phyloP scores from a whole-genome alignment of 805 yeast species.

The Schwanniomyces yamadae region DNA sequence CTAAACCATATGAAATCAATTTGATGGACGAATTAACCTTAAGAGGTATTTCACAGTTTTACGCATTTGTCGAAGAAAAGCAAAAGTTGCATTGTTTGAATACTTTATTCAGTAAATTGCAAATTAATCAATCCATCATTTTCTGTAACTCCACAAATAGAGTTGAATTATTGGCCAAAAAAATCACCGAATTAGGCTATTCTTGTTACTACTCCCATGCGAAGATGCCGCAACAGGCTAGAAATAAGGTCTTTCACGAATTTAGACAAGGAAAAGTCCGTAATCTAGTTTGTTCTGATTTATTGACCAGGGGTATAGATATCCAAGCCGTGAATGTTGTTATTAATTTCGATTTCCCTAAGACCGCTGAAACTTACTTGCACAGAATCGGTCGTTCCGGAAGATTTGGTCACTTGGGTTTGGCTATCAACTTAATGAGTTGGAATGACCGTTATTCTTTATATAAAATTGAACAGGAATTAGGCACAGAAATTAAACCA shows the following conservation, averaged over 20 bases:
- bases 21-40: constrained; percentile 96
- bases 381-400: constrained; percentile 99
- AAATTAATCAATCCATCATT: constrained; percentile 93
- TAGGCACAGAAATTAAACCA: constrained; percentile 96
- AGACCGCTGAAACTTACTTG: constrained; percentile 93
- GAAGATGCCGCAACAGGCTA: constrained; percentile 93
- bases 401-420: constrained; percentile 96
- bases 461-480: constrained; percentile 93
- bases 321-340: constrained; percentile 98
- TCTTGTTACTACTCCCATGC: constrained; percentile 98
- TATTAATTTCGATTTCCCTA: constrained; percentile 97
- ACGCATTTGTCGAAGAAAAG: constrained; percentile 96
- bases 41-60: constrained; percentile 94
- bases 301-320: constrained; percentile 97
- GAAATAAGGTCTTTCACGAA: constrained; percentile 98
- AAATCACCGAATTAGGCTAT: constrained; percentile 93
- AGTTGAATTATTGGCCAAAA: constrained; percentile 92
- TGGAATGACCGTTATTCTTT: constrained; percentile 95
- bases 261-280: constrained; percentile 98
- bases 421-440: constrained; percentile 93
- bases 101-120: constrained; percentile 89
- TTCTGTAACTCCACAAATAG: constrained; percentile 96
- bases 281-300: constrained; percentile 94
- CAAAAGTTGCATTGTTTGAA: constrained; percentile 95
- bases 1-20: constrained; percentile 92